Evolutionary conservation across 2,329 filamentous ascomycete genomes (phyloP), one percentile per base, ranked within the genome.

Genomic region (Rhinocladiella mackenziei): DNA sequence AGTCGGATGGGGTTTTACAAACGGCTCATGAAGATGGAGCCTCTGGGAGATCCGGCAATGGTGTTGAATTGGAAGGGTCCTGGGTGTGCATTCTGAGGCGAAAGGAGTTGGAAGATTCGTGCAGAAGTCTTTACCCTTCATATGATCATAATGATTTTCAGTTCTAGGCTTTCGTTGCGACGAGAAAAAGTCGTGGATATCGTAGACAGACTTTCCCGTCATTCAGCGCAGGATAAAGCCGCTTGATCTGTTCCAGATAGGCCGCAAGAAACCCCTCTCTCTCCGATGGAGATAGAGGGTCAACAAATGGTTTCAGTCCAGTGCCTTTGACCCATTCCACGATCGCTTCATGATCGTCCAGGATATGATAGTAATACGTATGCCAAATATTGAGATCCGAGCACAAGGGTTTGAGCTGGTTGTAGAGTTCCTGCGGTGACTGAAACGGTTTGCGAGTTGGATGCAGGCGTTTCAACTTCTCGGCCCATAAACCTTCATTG

Each of bases 311-410:
- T 52, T 69, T 65, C 52, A 81, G 56, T 0, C 76, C 78, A 0
- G 75, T 78, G 0, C 75, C 73, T 51, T 72, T 74, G 2, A 81
- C 72, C 78, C 78, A 81, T 58, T 80, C 76, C 4, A 80, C 71
- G 30, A 81, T 73, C 1, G 66, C 72, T 9, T 60, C 50, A 14
- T 74, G 74, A 15, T 64, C 67, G 2, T 67, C 62, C 44, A 81
- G 56, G 1, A 70, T 59, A 57, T 81, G 77, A 18, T 71, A 62
- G 50, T 81, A 81, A 29, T 61, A 58, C 1, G 74, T 76, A 31
- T 73, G 68, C 73, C 77, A 81, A 1, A 80, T 58, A 50, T 77
- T 64, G 2, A 81, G 64, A 2, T 51, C 54, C 0, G 59, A 53
- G 40, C 67, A 70, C 2, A 71, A 40, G 13, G 69, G 69, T 0